Base-by-base conservation (phyloP, 768 basidiomycete species). In the Amanita jacksonii region DNA sequence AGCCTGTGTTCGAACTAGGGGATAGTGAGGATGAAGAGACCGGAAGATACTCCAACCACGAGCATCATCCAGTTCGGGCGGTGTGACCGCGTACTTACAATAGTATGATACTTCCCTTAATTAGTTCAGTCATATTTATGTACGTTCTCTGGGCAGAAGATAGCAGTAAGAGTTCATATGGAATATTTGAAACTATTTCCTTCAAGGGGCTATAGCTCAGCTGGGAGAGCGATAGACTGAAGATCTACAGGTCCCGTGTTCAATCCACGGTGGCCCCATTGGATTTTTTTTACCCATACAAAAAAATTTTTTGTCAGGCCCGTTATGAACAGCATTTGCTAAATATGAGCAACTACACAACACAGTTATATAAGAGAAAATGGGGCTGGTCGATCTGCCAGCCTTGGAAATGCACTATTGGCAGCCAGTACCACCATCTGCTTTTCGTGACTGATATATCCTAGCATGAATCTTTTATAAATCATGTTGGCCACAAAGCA, bases 401-500 rank as follows among this genome's bases (percentile, higher is more conserved):
- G 61, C 48, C 72, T 71, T 3, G 92, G 90, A 57, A 96, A 97
- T 5, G 90, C 76, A 54, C 83, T 85, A 18, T 69, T 72, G 50
- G 30, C 36, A 12, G 44, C 36, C 35, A 97, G 61, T 4, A 99
- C 96, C 4, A 97, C 89, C 77, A 85, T 89, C 66, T 88, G 85
- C 62, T 86, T 87, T 57, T 87, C 88, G 55, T 99, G 96, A 39
- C 90, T 91, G 54, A 99, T 92, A 62, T 98, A 99, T 7, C 96
- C 96, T 40, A 86, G 76, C 63, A 98, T 82, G 60, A 81, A 88
- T 15, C 86, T 87, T 65, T 83, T 88, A 66, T 84, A 91, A 34
- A 98, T 86, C 87, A 94, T 85, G 58, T 93, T 93, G 22, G 92
- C 91, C 6, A 96, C 78, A 41, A 92, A 74, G 60, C 92, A 96